Evolutionary conservation across 2,329 filamentous ascomycete genomes (phyloP), one percentile per base, ranked within the genome.

Genomic region (Cercospora beticola): DNA sequence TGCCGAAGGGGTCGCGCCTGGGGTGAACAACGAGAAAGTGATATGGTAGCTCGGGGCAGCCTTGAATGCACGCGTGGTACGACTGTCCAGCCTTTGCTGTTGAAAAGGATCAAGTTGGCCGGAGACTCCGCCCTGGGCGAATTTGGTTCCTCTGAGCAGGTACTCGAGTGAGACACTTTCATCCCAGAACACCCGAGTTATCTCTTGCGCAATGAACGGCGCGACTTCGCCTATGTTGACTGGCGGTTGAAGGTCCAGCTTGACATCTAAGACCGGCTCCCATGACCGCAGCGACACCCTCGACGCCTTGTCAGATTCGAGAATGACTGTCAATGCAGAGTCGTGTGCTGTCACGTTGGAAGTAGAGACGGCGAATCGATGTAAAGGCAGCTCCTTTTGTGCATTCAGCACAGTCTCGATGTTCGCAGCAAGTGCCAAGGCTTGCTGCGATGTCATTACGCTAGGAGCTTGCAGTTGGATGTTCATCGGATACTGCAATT

Each of bases 1-100:
- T 9, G 90, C 91, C 33, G 91, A 97, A 1, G 95, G 95, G 0
- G 84, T 79, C 1, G 90, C 86, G 1, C 89, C 89, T 12, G 91
- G 90, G 0, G 93, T 95, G 78, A 99, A 98, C 3, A 99, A 85
- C 0, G 95, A 99, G 77, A 99, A 97, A 0, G 94, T 97, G 30
- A 99, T 84, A 78, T 99, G 95, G 78, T 98, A 99, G 0, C 92
- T 97, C 14, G 94, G 89, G 4, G 95, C 91, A 78, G 97, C 97
- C 78, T 94, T 96, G 76, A 98, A 87, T 0, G 93, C 93, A 62
- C 93, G 87, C 2, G 92, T 95, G 40, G 92, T 92, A 70, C 93
- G 91, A 65, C 84, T 84, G 69, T 85, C 84, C 31, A 90, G 86
- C 84, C 16, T 90, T 75, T 49, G 73, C 65, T 59, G 69, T 68